These are phyloP conservation scores for Neofusicoccum sp. DNA, from an alignment of 2,329 filamentous ascomycete genomes.

Conservation along the genomic window DNA sequence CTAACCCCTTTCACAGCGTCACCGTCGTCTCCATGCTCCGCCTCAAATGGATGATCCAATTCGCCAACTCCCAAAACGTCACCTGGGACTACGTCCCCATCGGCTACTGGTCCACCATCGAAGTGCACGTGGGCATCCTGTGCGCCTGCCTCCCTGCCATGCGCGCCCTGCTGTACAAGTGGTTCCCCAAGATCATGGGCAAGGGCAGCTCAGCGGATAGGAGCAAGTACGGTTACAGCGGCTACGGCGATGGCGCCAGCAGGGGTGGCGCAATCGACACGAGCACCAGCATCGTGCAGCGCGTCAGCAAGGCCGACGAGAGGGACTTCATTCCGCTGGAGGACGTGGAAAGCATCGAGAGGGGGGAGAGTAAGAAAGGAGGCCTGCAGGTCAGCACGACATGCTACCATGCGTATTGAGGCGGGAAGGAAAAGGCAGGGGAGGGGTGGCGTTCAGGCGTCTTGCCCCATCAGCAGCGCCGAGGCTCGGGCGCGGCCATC, in stretches of 20 bases:
- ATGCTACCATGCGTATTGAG: background rate
- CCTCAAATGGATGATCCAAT: slow-evolving; percentile 43
- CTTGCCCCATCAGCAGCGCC: no score
- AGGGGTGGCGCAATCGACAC: background rate
- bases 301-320: background rate
- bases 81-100: slow-evolving; percentile 37
- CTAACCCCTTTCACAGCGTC: slow-evolving; percentile 31
- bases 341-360: slow-evolving; percentile 3
- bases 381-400: no score
- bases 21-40: slow-evolving; percentile 47
- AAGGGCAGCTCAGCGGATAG: background rate
- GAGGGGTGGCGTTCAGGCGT: background rate
- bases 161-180: slow-evolving; percentile 20
- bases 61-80: slow-evolving; percentile 42
- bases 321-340: background rate
- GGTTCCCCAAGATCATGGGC: background rate
- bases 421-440: background rate
- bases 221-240: background rate
- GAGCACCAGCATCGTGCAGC: slow-evolving; percentile 15
- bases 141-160: slow-evolving; percentile 37
- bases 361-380: background rate
- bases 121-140: slow-evolving; percentile 37
- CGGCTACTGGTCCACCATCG: slow-evolving; percentile 36
- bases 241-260: background rate
- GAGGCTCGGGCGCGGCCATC: no score